Base-by-base conservation (phyloP, 352 stramenopile species). In the Plasmopara muralis region DNA sequence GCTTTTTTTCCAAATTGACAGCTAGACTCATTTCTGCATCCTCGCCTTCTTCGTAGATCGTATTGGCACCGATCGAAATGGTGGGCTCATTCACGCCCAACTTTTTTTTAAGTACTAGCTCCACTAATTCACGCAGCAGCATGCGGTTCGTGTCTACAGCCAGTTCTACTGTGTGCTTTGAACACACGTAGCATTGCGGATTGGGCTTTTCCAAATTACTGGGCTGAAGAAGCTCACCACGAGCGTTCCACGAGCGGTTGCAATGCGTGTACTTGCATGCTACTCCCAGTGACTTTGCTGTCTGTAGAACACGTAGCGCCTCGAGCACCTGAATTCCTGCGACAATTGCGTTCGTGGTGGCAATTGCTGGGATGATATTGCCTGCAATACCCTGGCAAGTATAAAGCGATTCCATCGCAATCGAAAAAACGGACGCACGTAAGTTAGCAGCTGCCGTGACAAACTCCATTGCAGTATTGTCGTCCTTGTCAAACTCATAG, bases 301-400 rank as follows among this genome's bases (percentile, higher is more conserved):
- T 70, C n/a, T 76, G 75, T 8, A 94, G 53, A 54, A 94, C 84
- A 54, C 86, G 85, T 64, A 92, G 90, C 12, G 82, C 82, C 60
- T 94, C 72, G 18, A 94, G 64, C 41, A 94, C 84, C 47, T 94
- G 84, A 16, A 99, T 75, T 5, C 96, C 97, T 0, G 97, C 96
- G 18, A 98, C 95, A 65, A 99, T 99, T 14, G 97, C 97, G 70
- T 99, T 99, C n/a, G 97, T 99, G 13, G 97, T 99, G 9, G 97
- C 97, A 67, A 99, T 99, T 14, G 97, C 97, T 41, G 97, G 97
- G 51, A 99, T 98, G 59, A 99, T 99, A 66, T 99, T 99, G 16
- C 97, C 97, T 5, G 97, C 97, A 57, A 99, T 99, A 25, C 97
- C 97, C 73, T 99, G 99, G 74, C 95, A 92, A 37, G 64, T 84